A percentile compares a stretch with the other conserved stretches of the same genome.
phyloP scores from a whole-genome alignment of 192 early-diverging fungal species.

The Spinellus fusiger region DNA sequence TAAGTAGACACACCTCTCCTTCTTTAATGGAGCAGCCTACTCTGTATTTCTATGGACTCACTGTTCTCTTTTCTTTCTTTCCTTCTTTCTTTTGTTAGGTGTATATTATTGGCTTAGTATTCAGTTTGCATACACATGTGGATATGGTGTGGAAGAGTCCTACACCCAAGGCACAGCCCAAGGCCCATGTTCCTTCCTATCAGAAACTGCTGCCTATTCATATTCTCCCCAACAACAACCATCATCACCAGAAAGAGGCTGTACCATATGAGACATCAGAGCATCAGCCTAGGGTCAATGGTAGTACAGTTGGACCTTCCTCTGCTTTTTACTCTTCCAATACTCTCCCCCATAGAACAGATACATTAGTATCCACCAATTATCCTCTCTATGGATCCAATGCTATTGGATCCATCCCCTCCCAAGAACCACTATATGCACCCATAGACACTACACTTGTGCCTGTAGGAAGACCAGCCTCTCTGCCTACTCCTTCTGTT shows the following conservation, averaged over 20 bases:
- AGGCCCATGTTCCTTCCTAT: conserved; percentile 26
- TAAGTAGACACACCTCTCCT: conserved; percentile 11
- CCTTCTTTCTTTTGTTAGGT: conserved; percentile 43
- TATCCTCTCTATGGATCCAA: too few relatives aligned
- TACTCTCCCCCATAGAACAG: too few relatives aligned
- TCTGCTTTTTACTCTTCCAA: too few relatives aligned
- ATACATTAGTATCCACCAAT: too few relatives aligned
- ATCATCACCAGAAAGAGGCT: neutral
- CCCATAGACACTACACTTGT: conserved; percentile 10
- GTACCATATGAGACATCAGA: neutral
- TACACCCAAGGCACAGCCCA: conserved; percentile 19
- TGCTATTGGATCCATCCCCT: too few relatives aligned
- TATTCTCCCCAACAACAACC: conserved; percentile 41
- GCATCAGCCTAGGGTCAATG: neutral
- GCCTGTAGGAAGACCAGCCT: conserved; percentile 9
- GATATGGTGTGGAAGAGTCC: conserved; percentile 64
- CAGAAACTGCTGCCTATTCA: conserved; percentile 40
- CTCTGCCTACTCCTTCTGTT: conserved; percentile 8
- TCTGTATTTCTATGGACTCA: neutral
- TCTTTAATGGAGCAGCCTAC: neutral
- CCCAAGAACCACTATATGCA: neutral
- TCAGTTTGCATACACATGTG: conserved; percentile 89
- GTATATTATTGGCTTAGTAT: conserved; percentile 88
- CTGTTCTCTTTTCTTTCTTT: neutral
- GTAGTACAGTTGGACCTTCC: too few relatives aligned